These are phyloP conservation scores for Craspedostauros australis DNA, from an alignment of 108 stramenopile species.

Conservation along the genomic window DNA sequence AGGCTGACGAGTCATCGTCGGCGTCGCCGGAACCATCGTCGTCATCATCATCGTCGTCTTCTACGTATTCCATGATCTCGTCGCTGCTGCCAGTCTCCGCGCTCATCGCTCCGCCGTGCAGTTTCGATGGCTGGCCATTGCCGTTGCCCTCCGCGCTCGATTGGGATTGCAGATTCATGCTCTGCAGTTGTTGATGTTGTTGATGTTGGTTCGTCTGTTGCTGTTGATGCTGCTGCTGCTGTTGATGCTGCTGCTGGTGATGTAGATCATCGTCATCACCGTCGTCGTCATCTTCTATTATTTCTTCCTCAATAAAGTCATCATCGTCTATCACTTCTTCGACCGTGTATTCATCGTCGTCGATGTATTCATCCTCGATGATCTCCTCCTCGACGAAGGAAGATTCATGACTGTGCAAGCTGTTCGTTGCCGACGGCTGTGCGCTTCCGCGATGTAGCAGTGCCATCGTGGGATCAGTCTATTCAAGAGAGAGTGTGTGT, in stretches of 20 bases:
- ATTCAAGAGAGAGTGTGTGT: too few species aligned
- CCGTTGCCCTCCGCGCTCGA: not conserved
- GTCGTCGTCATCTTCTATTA: constrained; percentile 5
- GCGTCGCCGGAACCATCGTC: not conserved
- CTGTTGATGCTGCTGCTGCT: not conserved
- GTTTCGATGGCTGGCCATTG: constrained; percentile 2
- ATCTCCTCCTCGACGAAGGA: too few species aligned
- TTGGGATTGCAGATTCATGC: not conserved
- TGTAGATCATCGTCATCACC: not conserved
- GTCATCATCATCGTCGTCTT: constrained; percentile 7
- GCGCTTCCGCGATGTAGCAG: too few species aligned
- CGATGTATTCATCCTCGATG: too few species aligned
- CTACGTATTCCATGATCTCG: too few species aligned
- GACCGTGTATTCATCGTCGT: not conserved
- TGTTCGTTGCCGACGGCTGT: too few species aligned
- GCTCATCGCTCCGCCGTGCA: not conserved
- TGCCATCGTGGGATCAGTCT: too few species aligned
- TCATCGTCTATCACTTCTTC: constrained; percentile 1
- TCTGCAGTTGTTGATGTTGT: not conserved
- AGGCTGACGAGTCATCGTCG: constrained; percentile 12
- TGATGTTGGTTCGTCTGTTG: not conserved
- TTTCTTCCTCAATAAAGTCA: constrained; percentile 6
- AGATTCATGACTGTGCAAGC: too few species aligned
- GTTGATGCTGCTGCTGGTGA: not conserved
- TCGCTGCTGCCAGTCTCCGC: not conserved